Evolutionary conservation across 1,139 yeast species (phyloP).

Genomic region (Lodderomyces theae): DNA sequence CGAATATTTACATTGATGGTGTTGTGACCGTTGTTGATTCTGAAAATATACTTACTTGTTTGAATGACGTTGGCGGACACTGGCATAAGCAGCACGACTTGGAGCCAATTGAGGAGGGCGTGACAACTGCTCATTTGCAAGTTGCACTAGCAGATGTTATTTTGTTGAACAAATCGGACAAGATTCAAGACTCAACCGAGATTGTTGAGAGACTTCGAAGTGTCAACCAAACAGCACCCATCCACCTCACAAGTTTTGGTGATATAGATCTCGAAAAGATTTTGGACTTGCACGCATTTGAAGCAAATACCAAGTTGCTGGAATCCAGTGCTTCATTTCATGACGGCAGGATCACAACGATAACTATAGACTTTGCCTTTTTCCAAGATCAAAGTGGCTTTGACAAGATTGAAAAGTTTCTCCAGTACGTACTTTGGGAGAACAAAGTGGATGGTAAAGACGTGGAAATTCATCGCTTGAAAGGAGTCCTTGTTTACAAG

Average conservation of each 20-base stretch:
- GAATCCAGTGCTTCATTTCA: slow-evolving; percentile 33
- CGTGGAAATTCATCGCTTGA: slow-evolving; percentile 76
- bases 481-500: slow-evolving; percentile 61
- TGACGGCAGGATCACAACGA: slow-evolving; percentile 60
- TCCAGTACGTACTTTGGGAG: slow-evolving; percentile 74
- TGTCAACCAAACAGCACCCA: slow-evolving; percentile 69
- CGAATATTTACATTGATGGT: slow-evolving; percentile 87
- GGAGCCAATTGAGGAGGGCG: slow-evolving; percentile 40
- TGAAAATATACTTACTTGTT: slow-evolving; percentile 60
- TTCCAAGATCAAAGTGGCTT: slow-evolving; percentile 32
- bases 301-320: slow-evolving; percentile 29
- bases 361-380: slow-evolving; percentile 53
- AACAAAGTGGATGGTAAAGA: slow-evolving; percentile 35
- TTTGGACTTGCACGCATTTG: slow-evolving; percentile 81
- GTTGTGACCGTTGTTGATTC: slow-evolving; percentile 90
- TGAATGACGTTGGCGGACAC: slow-evolving; percentile 68
- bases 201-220: slow-evolving; percentile 42
- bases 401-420: slow-evolving; percentile 50
- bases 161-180: slow-evolving; percentile 74
- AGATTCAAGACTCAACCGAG: slow-evolving; percentile 21
- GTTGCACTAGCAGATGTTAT: slow-evolving; percentile 86
- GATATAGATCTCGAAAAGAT: slow-evolving; percentile 59
- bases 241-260: slow-evolving; percentile 69
- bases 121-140: slow-evolving; percentile 86
- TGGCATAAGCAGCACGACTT: slow-evolving; percentile 45